These are phyloP conservation scores for Saturnispora diversa DNA, from an alignment of 805 yeast species.

Conservation along the genomic window DNA sequence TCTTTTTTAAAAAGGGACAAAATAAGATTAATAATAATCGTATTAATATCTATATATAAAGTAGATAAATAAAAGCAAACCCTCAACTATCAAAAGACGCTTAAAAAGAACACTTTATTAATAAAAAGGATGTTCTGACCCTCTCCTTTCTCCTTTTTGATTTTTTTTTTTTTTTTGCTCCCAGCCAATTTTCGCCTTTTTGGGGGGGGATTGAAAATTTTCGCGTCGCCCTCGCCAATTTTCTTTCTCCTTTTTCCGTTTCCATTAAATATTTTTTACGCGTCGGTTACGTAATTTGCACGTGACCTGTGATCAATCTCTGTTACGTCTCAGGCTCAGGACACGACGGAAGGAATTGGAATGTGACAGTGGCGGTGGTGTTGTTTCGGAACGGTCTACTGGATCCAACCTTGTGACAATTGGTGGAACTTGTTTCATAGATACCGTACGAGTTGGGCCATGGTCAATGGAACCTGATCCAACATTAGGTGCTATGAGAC, in stretches of 20 bases:
- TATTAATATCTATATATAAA: no score
- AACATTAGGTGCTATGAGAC: constrained; percentile 45
- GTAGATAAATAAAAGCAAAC: no score
- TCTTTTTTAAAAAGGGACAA: no score
- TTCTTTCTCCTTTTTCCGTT: background rate
- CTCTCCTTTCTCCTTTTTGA: no score
- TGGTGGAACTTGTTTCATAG: constrained; percentile 24
- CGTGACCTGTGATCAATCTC: background rate
- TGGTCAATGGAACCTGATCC: constrained; percentile 7
- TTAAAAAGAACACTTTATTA: no score
- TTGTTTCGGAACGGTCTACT: constrained; percentile 11
- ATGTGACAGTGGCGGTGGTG: constrained; percentile 6
- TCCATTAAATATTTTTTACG: no score
- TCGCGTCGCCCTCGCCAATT: background rate
- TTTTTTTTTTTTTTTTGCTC: no score
- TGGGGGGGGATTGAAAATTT: background rate
- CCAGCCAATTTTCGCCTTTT: no score
- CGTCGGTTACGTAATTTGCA: background rate
- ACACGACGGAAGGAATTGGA: constrained; percentile 8
- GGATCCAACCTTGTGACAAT: constrained; percentile 27
- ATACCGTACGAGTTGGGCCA: constrained; percentile 10
- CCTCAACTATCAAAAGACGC: no score
- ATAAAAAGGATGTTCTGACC: no score
- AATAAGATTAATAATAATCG: no score
- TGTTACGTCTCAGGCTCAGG: constrained; percentile 2